These are phyloP conservation scores for Fennellomyces sp. DNA, from an alignment of 371 early-diverging fungal genomes.

Conservation along the genomic window DNA sequence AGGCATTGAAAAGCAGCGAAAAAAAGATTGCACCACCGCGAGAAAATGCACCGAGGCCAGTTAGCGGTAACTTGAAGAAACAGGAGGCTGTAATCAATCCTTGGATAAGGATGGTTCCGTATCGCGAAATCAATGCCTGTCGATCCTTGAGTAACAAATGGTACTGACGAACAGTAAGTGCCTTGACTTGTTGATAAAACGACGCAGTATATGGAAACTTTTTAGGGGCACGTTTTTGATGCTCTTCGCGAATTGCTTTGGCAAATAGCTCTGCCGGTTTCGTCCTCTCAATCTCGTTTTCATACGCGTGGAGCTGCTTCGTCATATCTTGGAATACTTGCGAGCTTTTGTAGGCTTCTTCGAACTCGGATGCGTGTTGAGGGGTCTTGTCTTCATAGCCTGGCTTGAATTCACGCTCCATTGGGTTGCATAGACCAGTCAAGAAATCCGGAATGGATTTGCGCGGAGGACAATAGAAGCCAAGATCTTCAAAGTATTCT, in stretches of 20 bases:
- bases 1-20: conserved; percentile 55
- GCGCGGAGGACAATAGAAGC: conserved; percentile 70
- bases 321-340: conserved; percentile 23
- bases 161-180: conserved; percentile 51
- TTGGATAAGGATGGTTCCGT: conserved; percentile 58
- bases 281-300: conserved; percentile 17
- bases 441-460: conserved; percentile 80
- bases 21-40: conserved; percentile 69
- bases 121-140: conserved; percentile 52
- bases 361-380: conserved; percentile 45
- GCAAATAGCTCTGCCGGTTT: conserved; percentile 37
- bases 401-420: conserved; percentile 56
- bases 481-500: conserved; percentile 67
- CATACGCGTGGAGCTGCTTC: conserved; percentile 25
- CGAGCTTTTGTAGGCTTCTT: conserved; percentile 36
- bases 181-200: conserved; percentile 50
- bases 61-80: conserved; percentile 57
- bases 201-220: conserved; percentile 52
- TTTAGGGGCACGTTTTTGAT: conserved; percentile 40
- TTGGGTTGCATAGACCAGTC: conserved; percentile 65
- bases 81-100: conserved; percentile 70
- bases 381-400: conserved; percentile 54
- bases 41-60: conserved; percentile 63
- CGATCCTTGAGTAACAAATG: conserved; percentile 51
- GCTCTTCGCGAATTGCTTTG: conserved; percentile 44